phyloP scores from a whole-genome alignment of 176 grass and related monocot species.

The Miscanthus lutarioriparius region DNA sequence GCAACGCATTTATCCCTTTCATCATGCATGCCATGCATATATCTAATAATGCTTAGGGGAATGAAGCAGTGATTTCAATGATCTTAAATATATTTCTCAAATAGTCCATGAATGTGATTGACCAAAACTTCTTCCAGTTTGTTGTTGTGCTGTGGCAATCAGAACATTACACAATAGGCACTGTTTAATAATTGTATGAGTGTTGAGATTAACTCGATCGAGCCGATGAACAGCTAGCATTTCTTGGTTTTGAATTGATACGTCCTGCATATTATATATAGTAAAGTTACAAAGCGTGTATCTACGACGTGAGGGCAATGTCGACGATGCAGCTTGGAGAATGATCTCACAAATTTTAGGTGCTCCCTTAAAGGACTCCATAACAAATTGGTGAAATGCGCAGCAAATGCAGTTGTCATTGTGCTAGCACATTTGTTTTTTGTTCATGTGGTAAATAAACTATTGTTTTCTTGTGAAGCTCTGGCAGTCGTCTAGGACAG shows the following conservation, averaged over 20 bases:
- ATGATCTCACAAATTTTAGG: slow-evolving; percentile 26
- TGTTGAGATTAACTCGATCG: background rate
- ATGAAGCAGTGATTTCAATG: background rate
- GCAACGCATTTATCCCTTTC: background rate
- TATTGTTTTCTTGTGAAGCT: slow-evolving; percentile 4
- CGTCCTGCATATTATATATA: background rate
- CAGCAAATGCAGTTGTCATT: slow-evolving; percentile 2
- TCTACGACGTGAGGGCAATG: slow-evolving; percentile 30
- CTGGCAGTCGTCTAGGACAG: background rate
- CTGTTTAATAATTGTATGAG: background rate
- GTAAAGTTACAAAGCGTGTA: background rate
- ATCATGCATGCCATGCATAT: background rate
- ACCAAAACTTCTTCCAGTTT: background rate
- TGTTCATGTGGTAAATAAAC: slow-evolving; percentile 38
- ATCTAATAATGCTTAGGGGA: background rate
- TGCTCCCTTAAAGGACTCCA: background rate
- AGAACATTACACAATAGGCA: background rate
- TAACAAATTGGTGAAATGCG: slow-evolving; percentile 28
- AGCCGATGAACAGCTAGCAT: slow-evolving; percentile 10
- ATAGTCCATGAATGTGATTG: background rate
- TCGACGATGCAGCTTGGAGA: slow-evolving; percentile 13
- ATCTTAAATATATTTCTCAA: slow-evolving; percentile 2
- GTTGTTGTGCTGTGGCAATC: background rate
- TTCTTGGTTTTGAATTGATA: slow-evolving; percentile 15
- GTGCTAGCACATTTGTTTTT: slow-evolving; percentile 7